Evolutionary conservation across 192 early-diverging fungal genomes (phyloP), one percentile per base, ranked within the genome.

Genomic region (Coemansia sp.): DNA sequence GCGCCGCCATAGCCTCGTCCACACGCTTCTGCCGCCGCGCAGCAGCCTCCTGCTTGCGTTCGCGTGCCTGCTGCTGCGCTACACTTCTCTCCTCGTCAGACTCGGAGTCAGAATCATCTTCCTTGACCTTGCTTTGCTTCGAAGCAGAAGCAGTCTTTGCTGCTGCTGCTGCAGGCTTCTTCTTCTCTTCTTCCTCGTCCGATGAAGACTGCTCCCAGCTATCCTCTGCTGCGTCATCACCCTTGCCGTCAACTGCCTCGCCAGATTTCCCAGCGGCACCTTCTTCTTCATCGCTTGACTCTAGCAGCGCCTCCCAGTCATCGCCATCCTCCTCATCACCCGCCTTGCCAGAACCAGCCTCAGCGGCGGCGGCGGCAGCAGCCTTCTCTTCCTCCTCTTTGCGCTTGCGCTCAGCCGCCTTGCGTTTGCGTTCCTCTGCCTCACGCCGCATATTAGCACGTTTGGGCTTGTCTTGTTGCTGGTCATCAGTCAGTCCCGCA

Each of bases 11-110:
- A 12, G 95, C 93, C 0, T 89, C 88, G 50, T 89, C 81, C 65
- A 89, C 75, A 49, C 93, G 87, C 60, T 90, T 86, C 69, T 86
- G 73, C 63, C 91, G 87, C 37, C 93, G 91, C 11, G 84, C 88
- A 10, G 89, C 86, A 21, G 94, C 93, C 42, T 93, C 92, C 75
- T 92, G 85, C 75, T 94, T 94, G 58, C 89, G 86, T 58, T 87
- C 58, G 58, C 85, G 66, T 7, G 86, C 93, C 63, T 84, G 82
- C 59, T 71, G 83, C 65, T 93, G 86, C 1, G 89, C 76, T 9
- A 83, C 86, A 6, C 92, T 87, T 48, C 86, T 84, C 52, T 85
- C 88, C 9, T 93, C 85, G 15, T 65, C 72, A 7, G 41, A 52
- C 39, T 69, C 84, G 8, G 65, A 71, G 6, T 69, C 84, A 10